A percentile compares a stretch with the other conserved stretches of the same genome.
These are phyloP conservation scores for Venturia aucupariae DNA, from an alignment of 2,329 filamentous ascomycete genomes.

Conservation along the genomic window DNA sequence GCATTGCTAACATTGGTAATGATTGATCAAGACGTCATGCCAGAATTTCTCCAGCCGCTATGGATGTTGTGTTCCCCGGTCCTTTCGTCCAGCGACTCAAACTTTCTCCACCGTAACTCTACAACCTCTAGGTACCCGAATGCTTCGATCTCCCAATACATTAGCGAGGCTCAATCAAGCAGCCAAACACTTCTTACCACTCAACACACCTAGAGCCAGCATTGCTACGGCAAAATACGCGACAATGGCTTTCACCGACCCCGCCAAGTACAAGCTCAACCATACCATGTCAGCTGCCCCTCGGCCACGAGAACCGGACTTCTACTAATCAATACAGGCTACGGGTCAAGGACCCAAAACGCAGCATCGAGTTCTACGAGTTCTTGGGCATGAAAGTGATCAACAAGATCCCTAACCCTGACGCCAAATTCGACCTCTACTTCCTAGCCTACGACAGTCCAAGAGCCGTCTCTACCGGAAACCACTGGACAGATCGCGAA, in stretches of 20 bases:
- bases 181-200: background rate
- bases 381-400: constrained; percentile 73
- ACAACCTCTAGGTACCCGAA: background rate
- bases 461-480: constrained; percentile 61
- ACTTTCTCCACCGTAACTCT: background rate
- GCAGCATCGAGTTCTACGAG: constrained; percentile 81
- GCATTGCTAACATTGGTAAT: background rate
- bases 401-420: constrained; percentile 71
- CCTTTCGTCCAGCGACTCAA: background rate
- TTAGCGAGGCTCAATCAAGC: background rate
- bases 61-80: background rate
- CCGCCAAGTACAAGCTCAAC: constrained; percentile 56
- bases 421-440: constrained; percentile 90
- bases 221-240: background rate
- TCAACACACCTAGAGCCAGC: background rate
- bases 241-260: constrained; percentile 42
- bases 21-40: background rate
- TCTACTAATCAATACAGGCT: constrained; percentile 47
- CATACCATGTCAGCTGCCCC: constrained; percentile 40
- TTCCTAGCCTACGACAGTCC: constrained; percentile 84
- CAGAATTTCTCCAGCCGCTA: background rate
- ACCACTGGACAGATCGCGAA: constrained; percentile 71
- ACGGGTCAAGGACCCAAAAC: constrained; percentile 88
- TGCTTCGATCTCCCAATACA: background rate
- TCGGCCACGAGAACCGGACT: background rate